Conservation (phyloP, 2,329 filamentous ascomycete species). For the Didymosphaeria variabile region DNA sequence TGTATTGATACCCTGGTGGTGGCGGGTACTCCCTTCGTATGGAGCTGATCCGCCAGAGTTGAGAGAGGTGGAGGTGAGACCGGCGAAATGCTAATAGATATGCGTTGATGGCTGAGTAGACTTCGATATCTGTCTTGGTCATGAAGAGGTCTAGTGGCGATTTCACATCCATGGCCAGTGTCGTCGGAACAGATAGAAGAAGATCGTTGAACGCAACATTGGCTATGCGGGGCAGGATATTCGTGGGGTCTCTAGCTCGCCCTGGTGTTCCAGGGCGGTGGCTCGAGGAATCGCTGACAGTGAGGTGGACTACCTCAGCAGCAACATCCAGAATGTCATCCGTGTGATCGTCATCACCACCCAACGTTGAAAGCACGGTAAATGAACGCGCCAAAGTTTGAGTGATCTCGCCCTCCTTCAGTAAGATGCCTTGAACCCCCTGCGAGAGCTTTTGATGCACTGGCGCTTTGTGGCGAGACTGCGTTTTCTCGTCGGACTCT, state of each 20-base stretch:
- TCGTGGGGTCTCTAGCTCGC: constrained; percentile 42
- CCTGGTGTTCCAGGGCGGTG: constrained; percentile 53
- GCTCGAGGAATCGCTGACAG: constrained; percentile 60
- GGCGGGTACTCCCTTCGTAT: constrained; percentile 80
- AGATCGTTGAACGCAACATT: constrained; percentile 76
- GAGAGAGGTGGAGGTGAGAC: constrained; percentile 83
- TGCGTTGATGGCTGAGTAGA: constrained; percentile 85
- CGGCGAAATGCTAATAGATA: constrained; percentile 87
- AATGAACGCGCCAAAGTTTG: constrained; percentile 80
- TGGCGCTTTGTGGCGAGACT: constrained; percentile 69
- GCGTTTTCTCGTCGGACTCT: constrained; percentile 82
- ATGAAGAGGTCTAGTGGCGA: constrained; percentile 90
- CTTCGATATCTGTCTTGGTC: constrained; percentile 75
- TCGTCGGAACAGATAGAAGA: constrained; percentile 79
- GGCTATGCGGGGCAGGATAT: constrained; percentile 49
- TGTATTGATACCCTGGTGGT: constrained; percentile 71
- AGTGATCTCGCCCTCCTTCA: constrained; percentile 88
- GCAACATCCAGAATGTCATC: constrained; percentile 84
- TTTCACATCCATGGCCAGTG: constrained; percentile 74
- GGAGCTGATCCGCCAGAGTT: constrained; percentile 85
- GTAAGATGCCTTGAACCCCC: constrained; percentile 68
- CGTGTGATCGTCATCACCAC: constrained; percentile 76
- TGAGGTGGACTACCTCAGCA: constrained; percentile 76
- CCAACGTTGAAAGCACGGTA: constrained; percentile 79
- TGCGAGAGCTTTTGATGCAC: constrained; percentile 56